Conservation (phyloP, 352 stramenopile genomes). For the Globisporangium polare region DNA sequence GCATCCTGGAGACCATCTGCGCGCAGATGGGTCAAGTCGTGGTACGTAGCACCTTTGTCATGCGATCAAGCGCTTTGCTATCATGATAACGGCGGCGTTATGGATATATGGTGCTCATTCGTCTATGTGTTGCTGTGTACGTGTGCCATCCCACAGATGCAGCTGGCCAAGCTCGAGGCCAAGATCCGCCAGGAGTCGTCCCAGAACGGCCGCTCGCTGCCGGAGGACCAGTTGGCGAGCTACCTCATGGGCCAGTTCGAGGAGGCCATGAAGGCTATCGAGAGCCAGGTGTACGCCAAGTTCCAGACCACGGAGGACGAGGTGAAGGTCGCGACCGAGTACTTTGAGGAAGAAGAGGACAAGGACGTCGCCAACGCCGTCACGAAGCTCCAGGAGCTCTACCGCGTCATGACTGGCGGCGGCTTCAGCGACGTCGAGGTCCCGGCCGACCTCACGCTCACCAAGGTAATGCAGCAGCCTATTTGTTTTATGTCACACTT, state of each 20-base stretch:
- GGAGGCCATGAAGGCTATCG: slow-evolving; percentile 88
- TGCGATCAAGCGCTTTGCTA: too few species aligned
- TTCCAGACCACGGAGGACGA: slow-evolving; percentile 88
- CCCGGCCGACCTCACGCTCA: slow-evolving; percentile 72
- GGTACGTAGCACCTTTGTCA: too few species aligned
- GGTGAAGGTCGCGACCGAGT: slow-evolving; percentile 83
- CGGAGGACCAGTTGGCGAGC: slow-evolving; percentile 81
- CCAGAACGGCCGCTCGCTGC: slow-evolving; percentile 73
- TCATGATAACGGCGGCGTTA: neutral
- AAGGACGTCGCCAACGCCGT: slow-evolving; percentile 82
- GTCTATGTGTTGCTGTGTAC: neutral
- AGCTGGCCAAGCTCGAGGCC: slow-evolving; percentile 81
- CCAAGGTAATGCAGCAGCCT: slow-evolving; percentile 34
- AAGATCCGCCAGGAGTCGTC: slow-evolving; percentile 88
- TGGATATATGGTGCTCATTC: neutral
- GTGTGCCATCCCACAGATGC: slow-evolving; percentile 47
- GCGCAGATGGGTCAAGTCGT: slow-evolving; percentile 88
- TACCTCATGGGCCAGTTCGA: slow-evolving; percentile 90
- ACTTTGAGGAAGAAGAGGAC: slow-evolving; percentile 86
- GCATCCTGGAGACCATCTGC: slow-evolving; percentile 86
- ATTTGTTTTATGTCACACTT: slow-evolving; percentile 1
- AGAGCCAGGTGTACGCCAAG: slow-evolving; percentile 87
- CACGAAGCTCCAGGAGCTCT: slow-evolving; percentile 84
- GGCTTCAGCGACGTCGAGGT: slow-evolving; percentile 82
- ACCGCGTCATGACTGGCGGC: slow-evolving; percentile 84